Evolutionary conservation across 2,329 filamentous ascomycete species (phyloP).

Genomic region (Xylaria multiplex): DNA sequence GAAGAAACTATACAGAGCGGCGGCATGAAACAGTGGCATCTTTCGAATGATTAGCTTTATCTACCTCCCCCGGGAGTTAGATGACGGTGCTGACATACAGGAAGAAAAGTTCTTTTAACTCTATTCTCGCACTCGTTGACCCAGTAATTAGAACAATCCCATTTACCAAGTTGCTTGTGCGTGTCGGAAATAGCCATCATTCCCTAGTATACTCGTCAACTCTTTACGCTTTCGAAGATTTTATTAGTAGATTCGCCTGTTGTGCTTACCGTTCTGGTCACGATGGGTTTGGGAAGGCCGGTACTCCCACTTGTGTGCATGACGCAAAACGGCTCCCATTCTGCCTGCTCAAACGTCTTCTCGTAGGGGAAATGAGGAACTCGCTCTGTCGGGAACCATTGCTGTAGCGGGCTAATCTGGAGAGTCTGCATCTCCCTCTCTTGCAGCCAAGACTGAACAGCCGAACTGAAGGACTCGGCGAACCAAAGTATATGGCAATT

Average conservation of each 20-base stretch:
- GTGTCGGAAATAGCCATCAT: slow-evolving; percentile 34
- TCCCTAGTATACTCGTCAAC: slow-evolving; percentile 13
- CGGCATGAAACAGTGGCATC: slow-evolving; percentile 32
- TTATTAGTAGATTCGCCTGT: neutral
- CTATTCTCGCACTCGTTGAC: slow-evolving; percentile 10
- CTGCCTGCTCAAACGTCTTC: slow-evolving; percentile 54
- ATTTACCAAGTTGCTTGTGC: slow-evolving; percentile 23
- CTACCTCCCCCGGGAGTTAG: neutral
- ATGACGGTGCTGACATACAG: slow-evolving; percentile 16
- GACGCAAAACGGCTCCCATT: slow-evolving; percentile 54
- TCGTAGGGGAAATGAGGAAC: slow-evolving; percentile 51
- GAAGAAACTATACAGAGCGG: slow-evolving; percentile 33
- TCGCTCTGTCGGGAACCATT: slow-evolving; percentile 51
- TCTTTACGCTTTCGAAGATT: neutral
- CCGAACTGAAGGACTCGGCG: slow-evolving; percentile 43
- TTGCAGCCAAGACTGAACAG: slow-evolving; percentile 51
- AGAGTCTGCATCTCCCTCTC: slow-evolving; percentile 52
- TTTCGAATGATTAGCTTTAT: slow-evolving; percentile 7
- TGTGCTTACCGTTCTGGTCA: slow-evolving; percentile 35
- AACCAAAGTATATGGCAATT: slow-evolving; percentile 54
- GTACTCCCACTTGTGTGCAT: slow-evolving; percentile 59
- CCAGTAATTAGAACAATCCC: slow-evolving; percentile 27
- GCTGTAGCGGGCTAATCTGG: slow-evolving; percentile 46
- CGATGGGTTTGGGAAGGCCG: slow-evolving; percentile 57
- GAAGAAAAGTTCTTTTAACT: slow-evolving; percentile 37